Evolutionary conservation across 2,329 filamentous ascomycete species (phyloP), one percentile per base, ranked within the genome.

Genomic region (Aspergillus fructus): DNA sequence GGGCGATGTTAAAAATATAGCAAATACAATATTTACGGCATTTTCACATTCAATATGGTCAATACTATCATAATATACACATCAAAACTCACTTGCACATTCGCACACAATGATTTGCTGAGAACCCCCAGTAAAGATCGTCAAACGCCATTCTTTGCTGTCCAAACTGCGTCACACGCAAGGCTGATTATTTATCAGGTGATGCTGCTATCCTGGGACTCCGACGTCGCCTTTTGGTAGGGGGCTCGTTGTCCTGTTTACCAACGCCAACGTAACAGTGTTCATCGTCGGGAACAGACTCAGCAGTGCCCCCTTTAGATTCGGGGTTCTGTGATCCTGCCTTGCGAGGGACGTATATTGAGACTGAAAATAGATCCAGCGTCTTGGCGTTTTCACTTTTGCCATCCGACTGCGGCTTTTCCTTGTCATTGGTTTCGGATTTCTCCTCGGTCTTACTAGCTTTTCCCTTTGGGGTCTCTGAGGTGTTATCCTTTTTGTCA

Each of bases 401-500:
- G 12, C 34, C 51, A 12, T 55, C 55, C 75, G 33, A 76, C 76
- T 66, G 76, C 81, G 65, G n/a, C 8, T 47, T 47, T n/a, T 13
- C 5, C 9, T 47, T 41, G 15, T 59, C 49, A 24, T 59, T 52
- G 33, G 34, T 47, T 42, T 53, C 47, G 13, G 53, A 9, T 46
- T 54, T 40, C 40, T 55, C 48, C 30, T 60, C 37, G 23, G 51
- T 47, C 27, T 52, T 17, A 24, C n/a, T 24, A 23, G 27, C 9
- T 1, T 53, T 43, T 5, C 49, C 39, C 13, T 45, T 33, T 6
- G 55, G 49, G 27, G 41, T 42, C 15, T 56, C 37, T 7, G 17
- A 34, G 19, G 8, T 17, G 19, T 55, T 50, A 55, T 53, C 41
- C 39, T 49, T 33, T 15, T 56, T 56, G 17, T 60, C 43, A 21